These are phyloP conservation scores for Lachnellula subtilissima DNA, from an alignment of 2,329 filamentous ascomycete genomes.

Conservation along the genomic window DNA sequence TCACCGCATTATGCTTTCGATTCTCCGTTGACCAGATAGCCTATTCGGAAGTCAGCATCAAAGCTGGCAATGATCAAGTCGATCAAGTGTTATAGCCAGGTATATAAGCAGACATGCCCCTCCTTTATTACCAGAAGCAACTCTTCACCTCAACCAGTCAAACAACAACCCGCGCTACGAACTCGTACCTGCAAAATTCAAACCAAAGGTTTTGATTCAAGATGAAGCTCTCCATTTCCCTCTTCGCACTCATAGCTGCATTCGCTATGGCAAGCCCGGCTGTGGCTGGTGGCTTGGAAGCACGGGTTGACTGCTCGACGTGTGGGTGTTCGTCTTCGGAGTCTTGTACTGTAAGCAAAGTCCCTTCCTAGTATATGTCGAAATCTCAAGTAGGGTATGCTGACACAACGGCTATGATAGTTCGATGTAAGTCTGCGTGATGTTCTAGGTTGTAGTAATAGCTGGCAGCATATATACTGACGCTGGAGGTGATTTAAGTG, in stretches of 20 bases:
- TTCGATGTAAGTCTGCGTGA: conserved; percentile 1
- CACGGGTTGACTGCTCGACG: conserved; percentile 1
- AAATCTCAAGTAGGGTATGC: not conserved
- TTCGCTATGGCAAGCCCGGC: conserved; percentile 2
- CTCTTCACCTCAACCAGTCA: no score
- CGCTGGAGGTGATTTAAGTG: conserved; percentile 1
- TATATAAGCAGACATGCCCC: no score
- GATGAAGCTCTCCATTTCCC: conserved; percentile 5
- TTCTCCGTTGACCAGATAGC: no score
- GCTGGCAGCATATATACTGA: not conserved
- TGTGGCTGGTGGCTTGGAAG: not conserved
- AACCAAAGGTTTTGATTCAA: not conserved
- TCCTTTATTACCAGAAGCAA: no score
- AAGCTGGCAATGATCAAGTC: no score
- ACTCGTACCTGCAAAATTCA: no score
- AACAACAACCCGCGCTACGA: no score
- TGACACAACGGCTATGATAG: not conserved
- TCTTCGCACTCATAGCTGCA: conserved; percentile 2
- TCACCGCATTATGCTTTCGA: no score
- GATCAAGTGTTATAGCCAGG: no score
- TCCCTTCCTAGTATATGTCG: not conserved
- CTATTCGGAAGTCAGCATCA: no score
- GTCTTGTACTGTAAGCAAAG: conserved; percentile 5
- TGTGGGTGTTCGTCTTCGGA: conserved; percentile 6
- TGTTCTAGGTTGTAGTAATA: not conserved